Base-by-base conservation (phyloP, 257 asterid species). In the Osmanthus fragrans region DNA sequence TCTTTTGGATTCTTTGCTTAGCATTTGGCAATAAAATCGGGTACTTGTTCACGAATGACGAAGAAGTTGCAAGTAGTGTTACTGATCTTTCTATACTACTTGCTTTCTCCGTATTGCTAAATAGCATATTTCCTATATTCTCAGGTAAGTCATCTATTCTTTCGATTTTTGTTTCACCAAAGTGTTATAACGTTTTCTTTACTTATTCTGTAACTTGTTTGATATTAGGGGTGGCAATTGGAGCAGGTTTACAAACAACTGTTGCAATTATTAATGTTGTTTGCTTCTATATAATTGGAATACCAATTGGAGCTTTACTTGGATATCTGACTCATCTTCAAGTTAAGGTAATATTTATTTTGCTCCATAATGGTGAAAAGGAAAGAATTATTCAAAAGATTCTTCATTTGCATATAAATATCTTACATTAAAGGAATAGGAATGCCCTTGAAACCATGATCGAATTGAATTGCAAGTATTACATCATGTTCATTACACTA, bases 281-380 rank as follows among this genome's bases (percentile, higher is more conserved):
- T 75, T 90, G 89, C 82, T 89, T 74, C 51, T 89, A 87, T 80
- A 71, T 75, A 1, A 80, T 89, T 79, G 93, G 93, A 75, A 58
- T 87, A 39, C 93, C 91, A 3, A 30, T 85, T 79, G 93, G 90
- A 65, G 87, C 79, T 81, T 63, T 89, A 23, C 91, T 85, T 77
- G 88, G 88, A 77, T 86, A 86, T 74, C 82, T 82, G 8, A 80
- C 80, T 74, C 73, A 80, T 33, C 82, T 79, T 40, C 77, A 86
- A 82, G 90, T 86, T 6, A 80, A 78, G 85, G 88, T 86, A 81
- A 54, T 66, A 42, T 10, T 36, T 66, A 42, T 10, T 36, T 21
- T 58, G 3, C 10, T 71, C 15, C 16, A 37, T 3, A 0, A 3
- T 71, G 58, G 63, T 18, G 7, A 7, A 51, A 51, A 4, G n/a